Base-by-base conservation (phyloP, 1,284 basidiomycete genomes). In the Ustilago nuda region DNA sequence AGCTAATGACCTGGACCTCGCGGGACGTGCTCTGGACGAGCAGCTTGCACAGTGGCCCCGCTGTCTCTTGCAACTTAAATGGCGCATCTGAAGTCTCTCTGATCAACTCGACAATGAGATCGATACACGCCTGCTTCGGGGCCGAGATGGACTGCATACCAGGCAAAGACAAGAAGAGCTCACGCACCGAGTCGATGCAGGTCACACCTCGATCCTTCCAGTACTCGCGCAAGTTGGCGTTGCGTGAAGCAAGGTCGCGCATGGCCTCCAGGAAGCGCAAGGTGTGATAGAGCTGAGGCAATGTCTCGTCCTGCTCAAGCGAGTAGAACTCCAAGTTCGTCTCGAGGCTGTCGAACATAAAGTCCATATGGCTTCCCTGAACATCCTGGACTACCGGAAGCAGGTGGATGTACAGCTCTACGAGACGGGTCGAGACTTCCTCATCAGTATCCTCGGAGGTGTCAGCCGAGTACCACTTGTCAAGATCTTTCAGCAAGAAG, bases 301-400 rank as follows among this genome's bases (percentile, higher is more conserved):
- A 88, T 0, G 90, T 90, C 0, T 86, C 79, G 2, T 89, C 85
- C 45, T 94, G 91, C 8, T 88, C 87, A 19, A 94, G 87, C 0
- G 90, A 89, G 56, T 88, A 89, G 91, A 85, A 88, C 70, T 96
- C 94, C 1, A 98, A 88, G 76, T 94, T 94, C 61, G 90, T 92
- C 85, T 97, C 94, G 23, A 97, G 86, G 7, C 98, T 87, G 84
- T 98, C 95, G 83, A 94, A 95, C 17, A 97, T 91, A 53, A 95
- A 90, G 58, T 94, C 93, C 93, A 96, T 96, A 85, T 98, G 97
- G 0, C 89, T 88, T 0, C 97, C 97, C 5, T 90, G 88, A 0
- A 98, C 88, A 79, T 91, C 92, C 85, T 98, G 95, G 59, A 99
- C 87, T 55, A 98, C 92, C 0, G 96, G 94, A 1, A 91, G 92